phyloP scores from a whole-genome alignment of 2,329 filamentous ascomycete species.

The Stachybotrys elegans region DNA sequence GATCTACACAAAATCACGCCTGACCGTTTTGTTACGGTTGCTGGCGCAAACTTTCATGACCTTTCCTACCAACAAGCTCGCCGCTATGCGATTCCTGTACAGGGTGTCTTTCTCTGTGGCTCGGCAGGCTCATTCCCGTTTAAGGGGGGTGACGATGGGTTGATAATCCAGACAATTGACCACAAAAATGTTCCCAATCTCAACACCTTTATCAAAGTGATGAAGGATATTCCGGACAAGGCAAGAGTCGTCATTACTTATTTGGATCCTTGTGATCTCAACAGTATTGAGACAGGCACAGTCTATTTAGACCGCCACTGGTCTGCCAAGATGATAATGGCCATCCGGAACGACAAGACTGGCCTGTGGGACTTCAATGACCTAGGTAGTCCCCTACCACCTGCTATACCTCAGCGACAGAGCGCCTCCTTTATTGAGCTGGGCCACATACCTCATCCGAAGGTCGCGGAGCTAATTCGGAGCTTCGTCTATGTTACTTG shows the following conservation, averaged over 20 bases:
- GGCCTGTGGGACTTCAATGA: slow-evolving; percentile 95
- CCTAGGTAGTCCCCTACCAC: slow-evolving; percentile 73
- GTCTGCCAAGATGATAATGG: slow-evolving; percentile 90
- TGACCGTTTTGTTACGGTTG: slow-evolving; percentile 90
- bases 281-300: slow-evolving; percentile 90
- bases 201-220: slow-evolving; percentile 82
- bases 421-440: slow-evolving; percentile 90
- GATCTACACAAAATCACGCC: slow-evolving; percentile 94
- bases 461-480: slow-evolving; percentile 87
- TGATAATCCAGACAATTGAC: slow-evolving; percentile 89
- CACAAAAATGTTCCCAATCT: slow-evolving; percentile 87
- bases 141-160: slow-evolving; percentile 84
- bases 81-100: slow-evolving; percentile 85
- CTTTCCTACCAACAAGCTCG: slow-evolving; percentile 97
- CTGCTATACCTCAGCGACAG: slow-evolving; percentile 63
- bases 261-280: slow-evolving; percentile 89
- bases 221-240: slow-evolving; percentile 77
- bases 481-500: slow-evolving; percentile 94
- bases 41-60: slow-evolving; percentile 91
- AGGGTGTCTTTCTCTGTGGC: slow-evolving; percentile 93
- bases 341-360: slow-evolving; percentile 81
- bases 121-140: slow-evolving; percentile 92
- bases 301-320: slow-evolving; percentile 92
- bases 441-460: slow-evolving; percentile 79
- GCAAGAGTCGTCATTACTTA: slow-evolving; percentile 90